These are phyloP conservation scores for Neodidymelliopsis sp. DNA, from an alignment of 2,329 filamentous ascomycete genomes.

Conservation along the genomic window DNA sequence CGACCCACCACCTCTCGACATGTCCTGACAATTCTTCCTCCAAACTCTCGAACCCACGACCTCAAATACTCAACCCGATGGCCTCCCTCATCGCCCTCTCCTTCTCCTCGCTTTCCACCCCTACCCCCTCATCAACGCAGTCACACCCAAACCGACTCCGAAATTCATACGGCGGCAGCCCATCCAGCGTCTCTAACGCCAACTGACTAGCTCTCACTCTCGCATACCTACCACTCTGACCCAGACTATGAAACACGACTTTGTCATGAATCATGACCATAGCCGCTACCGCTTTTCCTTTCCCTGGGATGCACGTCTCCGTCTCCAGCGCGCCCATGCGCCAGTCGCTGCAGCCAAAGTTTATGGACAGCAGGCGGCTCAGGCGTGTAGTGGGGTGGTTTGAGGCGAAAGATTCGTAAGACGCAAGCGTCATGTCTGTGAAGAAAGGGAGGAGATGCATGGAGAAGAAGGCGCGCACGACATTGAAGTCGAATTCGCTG, in stretches of 20 bases:
- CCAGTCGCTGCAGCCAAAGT: constrained; percentile 71
- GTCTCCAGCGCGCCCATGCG: constrained; percentile 50
- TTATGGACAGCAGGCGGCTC: constrained; percentile 66
- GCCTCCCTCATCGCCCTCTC: constrained; percentile 27
- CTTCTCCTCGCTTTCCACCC: background rate
- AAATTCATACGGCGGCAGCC: constrained; percentile 65
- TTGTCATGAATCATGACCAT: constrained; percentile 78
- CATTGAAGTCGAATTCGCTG: constrained; percentile 76
- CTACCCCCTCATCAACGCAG: constrained; percentile 56
- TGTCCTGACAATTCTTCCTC: background rate
- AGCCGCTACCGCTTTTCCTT: constrained; percentile 63
- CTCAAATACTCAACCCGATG: constrained; percentile 27
- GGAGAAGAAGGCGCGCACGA: constrained; percentile 81
- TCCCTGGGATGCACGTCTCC: constrained; percentile 56
- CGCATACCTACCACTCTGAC: constrained; percentile 74
- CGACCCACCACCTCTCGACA: background rate
- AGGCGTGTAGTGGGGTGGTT: constrained; percentile 82
- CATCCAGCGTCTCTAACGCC: constrained; percentile 61
- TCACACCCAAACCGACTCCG: constrained; percentile 67
- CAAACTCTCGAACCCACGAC: too few relatives aligned
- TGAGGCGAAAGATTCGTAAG: constrained; percentile 84
- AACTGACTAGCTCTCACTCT: constrained; percentile 71
- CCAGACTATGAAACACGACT: constrained; percentile 68
- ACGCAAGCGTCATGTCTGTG: constrained; percentile 74
- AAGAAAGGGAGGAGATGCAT: constrained; percentile 79